Conservation (phyloP, 352 stramenopile species). For the Phytophthora pinifolia region DNA sequence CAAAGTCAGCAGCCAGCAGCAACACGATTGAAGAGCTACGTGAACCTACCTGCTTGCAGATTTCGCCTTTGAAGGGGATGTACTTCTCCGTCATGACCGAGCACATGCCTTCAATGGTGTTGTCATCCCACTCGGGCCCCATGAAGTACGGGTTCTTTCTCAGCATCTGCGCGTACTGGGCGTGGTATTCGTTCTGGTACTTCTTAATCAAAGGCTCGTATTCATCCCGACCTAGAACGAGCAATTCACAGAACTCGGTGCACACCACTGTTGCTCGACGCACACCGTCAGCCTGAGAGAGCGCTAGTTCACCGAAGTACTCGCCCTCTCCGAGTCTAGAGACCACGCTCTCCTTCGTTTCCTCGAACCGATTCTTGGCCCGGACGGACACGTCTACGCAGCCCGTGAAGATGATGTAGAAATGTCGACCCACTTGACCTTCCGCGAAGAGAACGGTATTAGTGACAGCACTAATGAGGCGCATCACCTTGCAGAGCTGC, state of each 20-base stretch:
- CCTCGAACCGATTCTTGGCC: conserved; percentile 75
- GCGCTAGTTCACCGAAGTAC: conserved; percentile 77
- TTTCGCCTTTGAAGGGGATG: conserved; percentile 63
- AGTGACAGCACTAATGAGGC: conserved; percentile 70
- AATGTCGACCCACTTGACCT: conserved; percentile 72
- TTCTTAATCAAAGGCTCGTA: conserved; percentile 84
- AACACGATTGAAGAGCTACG: not conserved
- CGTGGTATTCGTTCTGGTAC: conserved; percentile 83
- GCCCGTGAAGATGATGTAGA: conserved; percentile 85
- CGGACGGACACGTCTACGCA: conserved; percentile 69
- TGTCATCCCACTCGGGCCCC: conserved; percentile 76
- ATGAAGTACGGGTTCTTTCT: conserved; percentile 79
- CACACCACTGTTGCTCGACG: conserved; percentile 72
- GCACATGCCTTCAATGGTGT: conserved; percentile 84
- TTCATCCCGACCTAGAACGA: conserved; percentile 75
- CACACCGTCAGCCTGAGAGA: conserved; percentile 65
- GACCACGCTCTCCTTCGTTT: conserved; percentile 63
- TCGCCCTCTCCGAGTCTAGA: conserved; percentile 68
- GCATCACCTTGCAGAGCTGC: conserved; percentile 81
- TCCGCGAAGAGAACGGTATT: conserved; percentile 85
- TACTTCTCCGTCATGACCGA: conserved; percentile 86
- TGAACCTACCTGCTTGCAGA: conserved; percentile 68
- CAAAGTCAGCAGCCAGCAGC: not conserved
- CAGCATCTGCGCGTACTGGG: conserved; percentile 77
- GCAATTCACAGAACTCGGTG: conserved; percentile 72